These are phyloP conservation scores for Myriosclerotinia curreyana DNA, from an alignment of 2,329 filamentous ascomycete species.

Conservation along the genomic window DNA sequence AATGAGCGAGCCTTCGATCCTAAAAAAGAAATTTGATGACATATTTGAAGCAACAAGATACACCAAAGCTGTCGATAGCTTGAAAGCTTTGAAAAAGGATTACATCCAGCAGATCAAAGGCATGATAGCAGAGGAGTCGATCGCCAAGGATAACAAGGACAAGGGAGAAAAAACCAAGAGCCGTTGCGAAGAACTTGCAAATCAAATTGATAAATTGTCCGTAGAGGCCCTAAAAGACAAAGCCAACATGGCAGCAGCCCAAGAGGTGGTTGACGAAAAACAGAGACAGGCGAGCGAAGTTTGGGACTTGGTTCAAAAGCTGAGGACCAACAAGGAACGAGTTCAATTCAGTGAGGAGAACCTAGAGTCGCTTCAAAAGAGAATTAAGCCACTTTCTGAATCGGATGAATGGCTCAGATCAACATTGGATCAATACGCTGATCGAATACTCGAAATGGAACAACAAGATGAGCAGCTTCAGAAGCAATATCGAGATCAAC, in stretches of 20 bases:
- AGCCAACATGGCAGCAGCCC: constrained; percentile 6
- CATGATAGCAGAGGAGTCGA: constrained; percentile 70
- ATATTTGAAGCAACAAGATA: constrained; percentile 98
- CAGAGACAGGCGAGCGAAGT: constrained; percentile 72
- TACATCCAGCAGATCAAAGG: constrained; percentile 72
- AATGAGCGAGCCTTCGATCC: constrained; percentile 76
- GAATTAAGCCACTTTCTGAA: constrained; percentile 70
- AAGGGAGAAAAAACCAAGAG: constrained; percentile 71
- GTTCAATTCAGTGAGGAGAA: constrained; percentile 67
- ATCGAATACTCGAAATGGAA: constrained; percentile 64
- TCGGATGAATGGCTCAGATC: constrained; percentile 72
- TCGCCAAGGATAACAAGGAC: constrained; percentile 81
- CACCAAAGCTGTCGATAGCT: constrained; percentile 94
- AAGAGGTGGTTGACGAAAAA: constrained; percentile 59
- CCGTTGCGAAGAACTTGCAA: constrained; percentile 60
- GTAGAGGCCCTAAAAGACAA: constrained; percentile 56
- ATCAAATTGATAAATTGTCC: constrained; percentile 61
- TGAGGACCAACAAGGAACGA: constrained; percentile 73
- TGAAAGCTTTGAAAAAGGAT: constrained; percentile 81
- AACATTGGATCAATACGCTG: constrained; percentile 73
- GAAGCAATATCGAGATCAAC: constrained; percentile 63
- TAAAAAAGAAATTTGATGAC: constrained; percentile 95
- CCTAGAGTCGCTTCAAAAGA: constrained; percentile 71
- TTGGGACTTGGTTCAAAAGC: constrained; percentile 68
- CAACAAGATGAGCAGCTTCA: constrained; percentile 62